These are phyloP conservation scores for Ogataea chonburiensis DNA, from an alignment of 805 yeast species.

Conservation along the genomic window DNA sequence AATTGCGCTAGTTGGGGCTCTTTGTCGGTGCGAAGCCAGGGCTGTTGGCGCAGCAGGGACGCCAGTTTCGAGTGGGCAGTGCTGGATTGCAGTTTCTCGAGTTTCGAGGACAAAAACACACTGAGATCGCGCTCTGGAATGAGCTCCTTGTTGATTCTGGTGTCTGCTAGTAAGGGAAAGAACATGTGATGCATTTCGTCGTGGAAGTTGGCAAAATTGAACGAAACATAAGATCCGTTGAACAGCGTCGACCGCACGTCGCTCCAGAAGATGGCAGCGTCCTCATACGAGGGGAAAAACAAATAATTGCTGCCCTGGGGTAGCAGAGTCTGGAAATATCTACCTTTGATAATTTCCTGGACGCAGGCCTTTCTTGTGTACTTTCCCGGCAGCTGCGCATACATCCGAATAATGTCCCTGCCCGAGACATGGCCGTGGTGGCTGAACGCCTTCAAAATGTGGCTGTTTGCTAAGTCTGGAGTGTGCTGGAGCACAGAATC, in stretches of 20 bases:
- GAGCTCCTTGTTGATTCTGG: slow-evolving; percentile 10
- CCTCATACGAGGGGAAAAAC: slow-evolving; percentile 44
- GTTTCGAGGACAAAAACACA: slow-evolving; percentile 2
- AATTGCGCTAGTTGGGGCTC: background rate
- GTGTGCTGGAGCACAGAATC: slow-evolving; percentile 1
- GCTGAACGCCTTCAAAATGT: slow-evolving; percentile 39
- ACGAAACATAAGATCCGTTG: slow-evolving; percentile 48
- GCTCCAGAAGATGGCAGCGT: slow-evolving; percentile 51
- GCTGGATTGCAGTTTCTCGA: slow-evolving; percentile 4
- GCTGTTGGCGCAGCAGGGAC: slow-evolving; percentile 9
- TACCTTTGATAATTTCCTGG: slow-evolving; percentile 46
- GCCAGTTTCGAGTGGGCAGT: slow-evolving; percentile 8
- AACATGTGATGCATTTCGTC: slow-evolving; percentile 23
- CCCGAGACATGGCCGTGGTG: slow-evolving; percentile 37
- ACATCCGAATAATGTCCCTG: slow-evolving; percentile 41
- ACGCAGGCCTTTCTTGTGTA: slow-evolving; percentile 21
- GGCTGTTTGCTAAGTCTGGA: background rate
- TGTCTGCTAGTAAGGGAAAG: slow-evolving; percentile 23
- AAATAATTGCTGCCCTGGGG: slow-evolving; percentile 53
- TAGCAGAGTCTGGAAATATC: slow-evolving; percentile 45
- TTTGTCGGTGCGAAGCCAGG: slow-evolving; percentile 11
- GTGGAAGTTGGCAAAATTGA: slow-evolving; percentile 43
- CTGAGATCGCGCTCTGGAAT: slow-evolving; percentile 7
- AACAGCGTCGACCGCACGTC: slow-evolving; percentile 47
- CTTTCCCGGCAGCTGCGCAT: slow-evolving; percentile 33